Conservation (phyloP, 805 yeast species). For the Lachancea fermentati region DNA sequence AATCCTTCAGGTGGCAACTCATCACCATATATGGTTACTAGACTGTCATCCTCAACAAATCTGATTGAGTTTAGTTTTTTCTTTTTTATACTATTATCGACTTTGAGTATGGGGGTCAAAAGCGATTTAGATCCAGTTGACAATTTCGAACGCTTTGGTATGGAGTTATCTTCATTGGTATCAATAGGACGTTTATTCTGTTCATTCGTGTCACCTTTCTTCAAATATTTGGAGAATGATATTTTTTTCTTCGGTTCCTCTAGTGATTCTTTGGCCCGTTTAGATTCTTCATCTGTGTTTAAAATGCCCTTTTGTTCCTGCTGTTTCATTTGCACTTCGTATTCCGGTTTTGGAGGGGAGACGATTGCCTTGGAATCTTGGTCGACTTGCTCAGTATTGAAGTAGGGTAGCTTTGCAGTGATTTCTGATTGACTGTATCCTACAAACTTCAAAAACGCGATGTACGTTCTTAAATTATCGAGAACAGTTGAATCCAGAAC, state of each 20-base stretch:
- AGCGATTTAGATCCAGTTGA: conserved; percentile 1
- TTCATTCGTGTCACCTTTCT: conserved; percentile 23
- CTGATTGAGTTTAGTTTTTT: conserved; percentile 16
- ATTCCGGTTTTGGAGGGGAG: neutral
- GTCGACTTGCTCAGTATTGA: neutral
- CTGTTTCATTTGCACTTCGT: neutral
- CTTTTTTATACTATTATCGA: conserved; percentile 8
- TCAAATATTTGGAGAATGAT: conserved; percentile 31
- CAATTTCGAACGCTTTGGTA: conserved; percentile 8
- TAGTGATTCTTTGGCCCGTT: conserved; percentile 5
- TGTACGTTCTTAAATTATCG: conserved; percentile 23
- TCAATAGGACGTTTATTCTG: conserved; percentile 15
- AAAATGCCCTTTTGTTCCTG: neutral
- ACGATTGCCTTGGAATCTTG: neutral
- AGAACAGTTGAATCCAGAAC: conserved; percentile 21
- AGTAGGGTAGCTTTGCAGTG: conserved; percentile 5
- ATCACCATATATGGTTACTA: conserved; percentile 31
- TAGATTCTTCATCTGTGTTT: neutral
- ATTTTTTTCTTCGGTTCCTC: conserved; percentile 29
- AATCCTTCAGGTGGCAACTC: conserved; percentile 29
- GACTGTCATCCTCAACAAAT: conserved; percentile 23
- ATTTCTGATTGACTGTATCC: conserved; percentile 19
- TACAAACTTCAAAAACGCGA: conserved; percentile 16
- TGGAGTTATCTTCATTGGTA: conserved; percentile 1
- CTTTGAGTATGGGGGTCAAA: conserved; percentile 22